Evolutionary conservation across 352 stramenopile species (phyloP).

Genomic region (Nothophytophthora sp.): DNA sequence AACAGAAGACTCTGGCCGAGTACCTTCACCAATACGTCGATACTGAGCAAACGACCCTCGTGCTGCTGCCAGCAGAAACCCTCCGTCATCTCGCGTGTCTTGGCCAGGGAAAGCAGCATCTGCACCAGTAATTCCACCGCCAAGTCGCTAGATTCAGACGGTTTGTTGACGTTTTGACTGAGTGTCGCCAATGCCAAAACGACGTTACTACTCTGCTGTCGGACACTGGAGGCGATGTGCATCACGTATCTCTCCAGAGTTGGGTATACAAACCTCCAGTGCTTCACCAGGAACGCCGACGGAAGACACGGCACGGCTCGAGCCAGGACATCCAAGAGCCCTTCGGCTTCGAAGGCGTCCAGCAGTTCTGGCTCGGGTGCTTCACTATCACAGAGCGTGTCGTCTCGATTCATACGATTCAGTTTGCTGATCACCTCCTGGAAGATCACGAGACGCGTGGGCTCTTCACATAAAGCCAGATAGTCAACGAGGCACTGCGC

Average conservation of each 20-base stretch:
- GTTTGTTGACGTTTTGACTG: conserved; percentile 4
- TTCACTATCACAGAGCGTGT: conserved; percentile 1
- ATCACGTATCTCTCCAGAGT: conserved; percentile 74
- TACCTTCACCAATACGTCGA: conserved; percentile 52
- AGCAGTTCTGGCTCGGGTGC: conserved; percentile 26
- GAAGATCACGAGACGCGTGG: conserved; percentile 54
- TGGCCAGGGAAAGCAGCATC: conserved; percentile 52
- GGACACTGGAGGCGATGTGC: conserved; percentile 71
- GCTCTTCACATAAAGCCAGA: conserved; percentile 49
- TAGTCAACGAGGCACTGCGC: conserved; percentile 50
- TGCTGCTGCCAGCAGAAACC: conserved; percentile 62
- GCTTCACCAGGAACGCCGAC: conserved; percentile 53
- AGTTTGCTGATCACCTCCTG: conserved; percentile 81
- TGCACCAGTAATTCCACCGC: conserved; percentile 41
- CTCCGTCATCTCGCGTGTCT: conserved; percentile 7
- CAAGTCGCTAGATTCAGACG: not conserved
- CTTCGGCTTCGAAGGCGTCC: conserved; percentile 60
- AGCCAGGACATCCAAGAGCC: conserved; percentile 63
- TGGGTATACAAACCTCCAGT: conserved; percentile 74
- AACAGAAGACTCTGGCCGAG: conserved; percentile 33
- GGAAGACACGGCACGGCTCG: conserved; percentile 44
- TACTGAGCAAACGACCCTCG: conserved; percentile 69
- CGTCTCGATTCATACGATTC: conserved; percentile 48
- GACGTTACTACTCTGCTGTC: conserved; percentile 53
- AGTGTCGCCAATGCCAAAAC: conserved; percentile 47